Evolutionary conservation across 768 basidiomycete species (phyloP).

Genomic region (Lactifluus hygrophoroides): DNA sequence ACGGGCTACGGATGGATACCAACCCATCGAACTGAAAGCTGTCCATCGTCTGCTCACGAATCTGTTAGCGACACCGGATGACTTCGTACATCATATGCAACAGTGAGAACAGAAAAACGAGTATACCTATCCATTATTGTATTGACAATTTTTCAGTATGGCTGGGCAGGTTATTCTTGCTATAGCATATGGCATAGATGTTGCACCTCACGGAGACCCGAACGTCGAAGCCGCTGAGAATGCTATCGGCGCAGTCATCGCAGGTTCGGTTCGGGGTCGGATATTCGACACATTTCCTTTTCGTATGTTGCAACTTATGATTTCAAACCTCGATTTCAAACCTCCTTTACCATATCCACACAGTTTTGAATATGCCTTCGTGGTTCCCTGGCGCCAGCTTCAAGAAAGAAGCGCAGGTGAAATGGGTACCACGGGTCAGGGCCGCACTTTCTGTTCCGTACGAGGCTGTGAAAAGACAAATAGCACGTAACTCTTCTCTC

Average conservation of each 20-base stretch:
- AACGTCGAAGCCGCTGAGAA: constrained; percentile 14
- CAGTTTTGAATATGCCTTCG: constrained; percentile 18
- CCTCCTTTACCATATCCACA: background rate
- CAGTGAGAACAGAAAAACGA: constrained; percentile 26
- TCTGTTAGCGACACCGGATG: constrained; percentile 29
- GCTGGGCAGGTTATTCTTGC: constrained; percentile 9
- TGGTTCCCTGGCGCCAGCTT: constrained; percentile 23
- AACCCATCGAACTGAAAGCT: background rate
- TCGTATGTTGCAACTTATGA: background rate
- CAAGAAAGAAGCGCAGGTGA: constrained; percentile 13
- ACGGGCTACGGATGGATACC: constrained; percentile 22
- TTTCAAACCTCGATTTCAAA: background rate
- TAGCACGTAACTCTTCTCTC: background rate
- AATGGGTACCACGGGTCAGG: constrained; percentile 14
- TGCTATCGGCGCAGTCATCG: constrained; percentile 3
- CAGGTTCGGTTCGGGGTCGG: background rate
- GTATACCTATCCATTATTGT: background rate
- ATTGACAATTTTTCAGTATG: constrained; percentile 1
- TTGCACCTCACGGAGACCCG: constrained; percentile 9
- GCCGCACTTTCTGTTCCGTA: constrained; percentile 17
- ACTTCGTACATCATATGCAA: constrained; percentile 29
- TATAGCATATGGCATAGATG: constrained; percentile 14
- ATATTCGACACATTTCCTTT: constrained; percentile 5
- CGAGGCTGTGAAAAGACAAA: constrained; percentile 5
- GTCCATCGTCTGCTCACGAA: constrained; percentile 27